Conservation (phyloP, 192 early-diverging fungal genomes). For the Backusella macrospora region DNA sequence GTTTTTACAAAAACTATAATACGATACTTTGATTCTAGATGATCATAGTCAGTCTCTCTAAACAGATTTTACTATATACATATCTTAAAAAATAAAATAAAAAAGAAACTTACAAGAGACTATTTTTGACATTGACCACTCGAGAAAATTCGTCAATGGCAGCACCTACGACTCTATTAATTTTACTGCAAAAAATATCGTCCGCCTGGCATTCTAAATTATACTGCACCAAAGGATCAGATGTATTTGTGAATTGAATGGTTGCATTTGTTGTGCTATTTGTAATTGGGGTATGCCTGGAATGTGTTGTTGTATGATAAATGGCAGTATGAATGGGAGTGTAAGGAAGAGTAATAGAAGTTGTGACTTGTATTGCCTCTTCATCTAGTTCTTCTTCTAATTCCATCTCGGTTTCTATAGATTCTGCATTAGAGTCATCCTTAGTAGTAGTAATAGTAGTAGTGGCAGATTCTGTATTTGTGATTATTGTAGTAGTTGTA, state of each 20-base stretch:
- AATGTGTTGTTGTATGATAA: not conserved
- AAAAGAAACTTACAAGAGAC: conserved; percentile 28
- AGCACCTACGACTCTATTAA: conserved; percentile 18
- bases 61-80: no score
- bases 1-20: conserved; percentile 13
- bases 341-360: not conserved
- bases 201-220: conserved; percentile 28
- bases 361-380: not conserved
- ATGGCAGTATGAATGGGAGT: not conserved
- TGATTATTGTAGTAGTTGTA: not conserved
- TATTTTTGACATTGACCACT: conserved; percentile 32
- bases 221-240: conserved; percentile 17
- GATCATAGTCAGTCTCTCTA: not conserved
- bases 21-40: not conserved
- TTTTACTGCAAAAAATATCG: conserved; percentile 34
- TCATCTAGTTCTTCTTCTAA: not conserved
- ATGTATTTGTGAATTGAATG: conserved; percentile 28
- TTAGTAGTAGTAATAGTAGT: not conserved
- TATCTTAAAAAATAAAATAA: no score
- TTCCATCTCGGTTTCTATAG: not conserved
- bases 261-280: conserved; percentile 15
- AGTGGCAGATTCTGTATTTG: not conserved
- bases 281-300: not conserved
- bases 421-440: not conserved
- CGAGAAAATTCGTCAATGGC: conserved; percentile 33